A percentile compares a stretch with the other conserved stretches of the same genome.
Conservation (phyloP, 768 basidiomycete species). For the Kwoniella heveanensis region DNA sequence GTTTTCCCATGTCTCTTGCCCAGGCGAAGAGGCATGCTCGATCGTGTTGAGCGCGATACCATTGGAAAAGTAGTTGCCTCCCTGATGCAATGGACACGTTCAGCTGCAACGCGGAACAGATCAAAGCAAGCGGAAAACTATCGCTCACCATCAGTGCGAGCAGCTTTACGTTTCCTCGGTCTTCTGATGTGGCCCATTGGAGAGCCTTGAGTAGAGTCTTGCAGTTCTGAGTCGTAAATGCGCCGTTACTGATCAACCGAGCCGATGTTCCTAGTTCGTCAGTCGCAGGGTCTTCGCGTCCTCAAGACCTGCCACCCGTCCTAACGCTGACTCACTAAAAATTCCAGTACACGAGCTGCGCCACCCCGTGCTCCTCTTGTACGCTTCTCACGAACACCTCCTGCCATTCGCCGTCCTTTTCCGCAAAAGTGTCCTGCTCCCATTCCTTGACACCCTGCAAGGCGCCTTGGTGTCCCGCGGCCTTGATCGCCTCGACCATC, state of each 20-base stretch:
- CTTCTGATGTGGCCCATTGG: constrained; percentile 34
- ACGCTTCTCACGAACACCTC: constrained; percentile 38
- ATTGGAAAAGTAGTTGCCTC: constrained; percentile 49
- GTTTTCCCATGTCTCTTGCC: constrained; percentile 46
- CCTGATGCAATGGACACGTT: constrained; percentile 6
- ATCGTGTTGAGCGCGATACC: constrained; percentile 52
- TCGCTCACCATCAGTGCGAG: constrained; percentile 44
- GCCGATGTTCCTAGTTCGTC: too few species aligned
- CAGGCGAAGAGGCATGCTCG: constrained; percentile 39
- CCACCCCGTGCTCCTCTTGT: constrained; percentile 19
- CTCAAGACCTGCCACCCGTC: background rate
- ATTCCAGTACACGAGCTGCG: constrained; percentile 45
- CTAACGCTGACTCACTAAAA: constrained; percentile 46
- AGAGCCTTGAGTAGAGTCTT: constrained; percentile 36
- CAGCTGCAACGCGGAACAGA: too few species aligned
- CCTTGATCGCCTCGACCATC: constrained; percentile 38
- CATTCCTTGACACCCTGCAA: constrained; percentile 41
- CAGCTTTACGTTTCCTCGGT: constrained; percentile 33
- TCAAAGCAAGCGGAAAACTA: too few species aligned
- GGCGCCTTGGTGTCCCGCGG: constrained; percentile 28
- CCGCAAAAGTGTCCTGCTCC: constrained; percentile 26
- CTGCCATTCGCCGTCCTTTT: constrained; percentile 42
- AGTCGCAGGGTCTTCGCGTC: constrained; percentile 7
- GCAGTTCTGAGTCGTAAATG: constrained; percentile 47
- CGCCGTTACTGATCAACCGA: constrained; percentile 41